phyloP scores from a whole-genome alignment of 176 grass and related monocot species.

The Hordeum marinum region DNA sequence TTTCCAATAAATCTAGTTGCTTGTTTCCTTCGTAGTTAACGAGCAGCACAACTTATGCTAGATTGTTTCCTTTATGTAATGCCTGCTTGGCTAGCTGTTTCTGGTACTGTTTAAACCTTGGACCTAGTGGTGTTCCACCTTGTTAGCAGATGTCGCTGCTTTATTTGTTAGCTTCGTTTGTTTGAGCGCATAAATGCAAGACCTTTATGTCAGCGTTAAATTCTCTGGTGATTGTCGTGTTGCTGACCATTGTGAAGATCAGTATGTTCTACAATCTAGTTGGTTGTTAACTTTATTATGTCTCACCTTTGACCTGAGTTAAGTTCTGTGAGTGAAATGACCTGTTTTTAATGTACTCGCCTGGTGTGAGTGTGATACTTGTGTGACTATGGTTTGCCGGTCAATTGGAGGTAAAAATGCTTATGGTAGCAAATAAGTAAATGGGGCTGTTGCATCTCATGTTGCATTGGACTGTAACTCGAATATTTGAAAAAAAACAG shows the following conservation, averaged over 20 bases:
- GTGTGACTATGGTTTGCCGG: too few relatives aligned
- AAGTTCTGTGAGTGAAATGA: neutral
- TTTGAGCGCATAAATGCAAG: neutral
- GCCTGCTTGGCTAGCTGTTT: neutral
- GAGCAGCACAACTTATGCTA: neutral
- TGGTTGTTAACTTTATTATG: neutral
- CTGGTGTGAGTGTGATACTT: too few relatives aligned
- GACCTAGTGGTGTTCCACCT: neutral
- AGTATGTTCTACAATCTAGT: neutral
- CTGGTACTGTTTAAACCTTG: neutral
- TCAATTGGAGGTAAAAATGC: too few relatives aligned
- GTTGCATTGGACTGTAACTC: too few relatives aligned
- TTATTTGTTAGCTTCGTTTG: neutral
- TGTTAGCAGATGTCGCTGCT: neutral
- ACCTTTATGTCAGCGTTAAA: neutral
- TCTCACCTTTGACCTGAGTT: neutral
- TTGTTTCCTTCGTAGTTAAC: neutral
- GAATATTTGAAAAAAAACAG: too few relatives aligned
- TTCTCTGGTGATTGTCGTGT: neutral
- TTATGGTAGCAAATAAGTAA: too few relatives aligned
- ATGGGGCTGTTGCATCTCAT: too few relatives aligned
- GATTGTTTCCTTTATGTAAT: constrained; percentile 13
- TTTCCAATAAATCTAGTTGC: constrained; percentile 1
- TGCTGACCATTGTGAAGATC: neutral
- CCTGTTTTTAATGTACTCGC: neutral